These are phyloP conservation scores for Tricholoma terreum DNA, from an alignment of 768 basidiomycete genomes.

Conservation along the genomic window DNA sequence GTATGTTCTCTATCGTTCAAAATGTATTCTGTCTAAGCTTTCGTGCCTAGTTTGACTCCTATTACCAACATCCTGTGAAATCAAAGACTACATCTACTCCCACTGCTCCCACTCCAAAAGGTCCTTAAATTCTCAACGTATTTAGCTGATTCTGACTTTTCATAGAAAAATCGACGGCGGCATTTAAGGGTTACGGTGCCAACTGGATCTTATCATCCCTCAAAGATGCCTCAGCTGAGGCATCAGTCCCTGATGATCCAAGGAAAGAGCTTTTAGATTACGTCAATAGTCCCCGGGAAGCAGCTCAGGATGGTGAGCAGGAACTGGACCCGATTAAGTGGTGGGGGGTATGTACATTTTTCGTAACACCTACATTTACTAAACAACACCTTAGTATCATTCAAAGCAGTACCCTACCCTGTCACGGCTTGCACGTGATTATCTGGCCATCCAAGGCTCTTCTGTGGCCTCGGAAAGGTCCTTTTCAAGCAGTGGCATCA, in stretches of 20 bases:
- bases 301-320: background rate
- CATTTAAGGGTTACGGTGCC: background rate
- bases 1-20: constrained; percentile 11
- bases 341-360: background rate
- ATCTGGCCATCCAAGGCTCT: too few species aligned
- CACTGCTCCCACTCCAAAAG: background rate
- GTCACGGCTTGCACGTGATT: too few species aligned
- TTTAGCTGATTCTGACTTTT: background rate
- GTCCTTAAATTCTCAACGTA: background rate
- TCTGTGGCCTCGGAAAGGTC: too few species aligned
- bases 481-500: too few species aligned
- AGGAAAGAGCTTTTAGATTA: background rate
- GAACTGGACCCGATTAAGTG: too few species aligned
- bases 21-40: constrained; percentile 1
- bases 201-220: background rate
- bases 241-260: background rate
- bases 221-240: background rate
- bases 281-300: background rate
- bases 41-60: constrained; percentile 13
- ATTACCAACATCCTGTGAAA: constrained; percentile 7
- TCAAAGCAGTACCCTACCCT: background rate
- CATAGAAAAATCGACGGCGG: background rate
- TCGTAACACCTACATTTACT: background rate
- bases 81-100: background rate
- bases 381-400: background rate